Evolutionary conservation across 2,329 filamentous ascomycete genomes (phyloP), one percentile per base, ranked within the genome.

Genomic region (Ceratocystis papillata): DNA sequence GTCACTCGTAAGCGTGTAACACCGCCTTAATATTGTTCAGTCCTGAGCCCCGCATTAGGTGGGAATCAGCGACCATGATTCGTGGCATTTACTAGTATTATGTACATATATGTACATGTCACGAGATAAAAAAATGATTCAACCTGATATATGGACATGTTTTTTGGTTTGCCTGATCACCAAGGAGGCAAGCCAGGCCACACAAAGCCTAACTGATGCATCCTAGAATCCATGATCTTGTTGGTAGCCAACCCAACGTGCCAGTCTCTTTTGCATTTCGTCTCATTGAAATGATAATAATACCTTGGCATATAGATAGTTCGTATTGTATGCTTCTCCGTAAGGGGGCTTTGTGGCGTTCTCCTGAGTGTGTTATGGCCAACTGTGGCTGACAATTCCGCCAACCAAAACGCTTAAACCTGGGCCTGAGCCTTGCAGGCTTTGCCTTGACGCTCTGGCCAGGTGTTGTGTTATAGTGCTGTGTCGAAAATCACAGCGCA

Each of bases 401-500:
- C 48, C 48, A 53, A 37, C 5, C 15, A 20, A 37, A n/a, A n/a
- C 30, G 55, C 55, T n/a, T 37, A n/a, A 59, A 30, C 28, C 30
- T n/a, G 28, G 30, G 17, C 10, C 22, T 57, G 53, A 59, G 28
- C 55, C 55, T 59, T 59, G 55, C 55, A 37, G 25, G 25, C 33
- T 28, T 37, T 59, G 22, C 20, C 25, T 53, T 25, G 15, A 28
- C 17, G 25, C 55, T 59, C 55, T 59, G 55, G 55, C 55, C 25
- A 59, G 33, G 55, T 59, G 55, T 59, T 37, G 55, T 59, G 55
- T 59, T 37, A 25, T 15, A 55, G 50, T 59, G 28, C 15, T 37
- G 28, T n/a, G 48, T 53, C n/a, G 17, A 59, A 48, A 53, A 28
- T 17, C 22, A 10, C 22, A 53, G 48, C 10, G 48, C 22, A 53